A percentile compares a stretch with the other conserved stretches of the same genome.
Conservation (phyloP, 768 basidiomycete genomes). For the Suillus weaverae region DNA sequence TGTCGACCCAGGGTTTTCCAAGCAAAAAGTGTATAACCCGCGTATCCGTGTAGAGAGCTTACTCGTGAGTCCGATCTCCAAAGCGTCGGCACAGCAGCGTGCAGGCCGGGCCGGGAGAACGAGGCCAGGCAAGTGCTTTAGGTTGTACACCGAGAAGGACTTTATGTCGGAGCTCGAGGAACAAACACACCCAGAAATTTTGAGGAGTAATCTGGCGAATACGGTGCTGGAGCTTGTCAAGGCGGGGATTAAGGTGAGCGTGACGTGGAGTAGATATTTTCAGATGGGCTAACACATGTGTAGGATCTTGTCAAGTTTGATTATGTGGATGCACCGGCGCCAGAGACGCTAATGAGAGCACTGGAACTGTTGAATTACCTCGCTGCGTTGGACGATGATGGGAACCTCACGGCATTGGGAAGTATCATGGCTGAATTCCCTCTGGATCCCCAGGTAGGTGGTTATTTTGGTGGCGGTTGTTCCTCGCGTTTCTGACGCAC, state of each 20-base stretch:
- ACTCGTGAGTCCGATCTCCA: conserved; percentile 95
- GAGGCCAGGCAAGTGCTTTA: conserved; percentile 94
- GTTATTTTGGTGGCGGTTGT: neutral
- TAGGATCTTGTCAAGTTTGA: conserved; percentile 84
- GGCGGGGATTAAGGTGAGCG: conserved; percentile 77
- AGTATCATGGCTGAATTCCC: conserved; percentile 97
- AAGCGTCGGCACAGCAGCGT: conserved; percentile 93
- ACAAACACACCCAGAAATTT: conserved; percentile 96
- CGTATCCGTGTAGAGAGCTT: conserved; percentile 94
- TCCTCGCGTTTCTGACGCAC: neutral
- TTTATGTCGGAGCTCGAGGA: conserved; percentile 96
- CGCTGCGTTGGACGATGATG: conserved; percentile 91
- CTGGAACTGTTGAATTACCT: conserved; percentile 92
- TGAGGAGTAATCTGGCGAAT: conserved; percentile 91
- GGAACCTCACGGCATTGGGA: conserved; percentile 84
- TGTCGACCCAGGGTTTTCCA: conserved; percentile 95
- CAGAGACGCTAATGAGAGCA: conserved; percentile 97
- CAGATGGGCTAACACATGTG: neutral
- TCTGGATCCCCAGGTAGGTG: conserved; percentile 86
- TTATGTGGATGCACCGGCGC: conserved; percentile 91
- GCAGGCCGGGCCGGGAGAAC: conserved; percentile 97
- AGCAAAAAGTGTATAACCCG: conserved; percentile 98
- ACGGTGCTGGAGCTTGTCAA: conserved; percentile 93
- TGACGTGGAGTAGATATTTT: conserved; percentile 1
- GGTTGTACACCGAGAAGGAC: conserved; percentile 96